Evolutionary conservation across 1,139 yeast genomes (phyloP).

Genomic region (Magnusiomyces paraingens): DNA sequence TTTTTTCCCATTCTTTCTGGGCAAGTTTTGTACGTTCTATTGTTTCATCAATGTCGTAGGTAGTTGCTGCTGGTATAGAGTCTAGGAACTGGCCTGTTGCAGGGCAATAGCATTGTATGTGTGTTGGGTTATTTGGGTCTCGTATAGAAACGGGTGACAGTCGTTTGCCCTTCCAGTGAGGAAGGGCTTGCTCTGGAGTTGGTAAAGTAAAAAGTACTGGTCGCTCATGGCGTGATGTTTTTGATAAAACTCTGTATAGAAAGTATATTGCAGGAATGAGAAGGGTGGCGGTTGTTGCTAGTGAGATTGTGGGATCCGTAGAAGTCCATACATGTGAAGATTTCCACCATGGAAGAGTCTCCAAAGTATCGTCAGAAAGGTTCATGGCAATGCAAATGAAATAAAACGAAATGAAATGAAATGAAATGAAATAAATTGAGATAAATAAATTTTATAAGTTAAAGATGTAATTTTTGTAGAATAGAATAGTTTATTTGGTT

Average conservation of each 20-base stretch:
- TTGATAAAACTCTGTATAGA: constrained; percentile 13
- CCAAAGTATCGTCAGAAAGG: no score
- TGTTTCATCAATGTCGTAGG: constrained; percentile 61
- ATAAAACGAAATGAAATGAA: no score
- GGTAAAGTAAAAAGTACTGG: constrained; percentile 36
- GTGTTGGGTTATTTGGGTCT: constrained; percentile 51
- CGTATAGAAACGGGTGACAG: constrained; percentile 52
- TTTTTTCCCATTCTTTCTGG: constrained; percentile 47
- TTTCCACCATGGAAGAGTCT: no score
- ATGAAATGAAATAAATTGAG: no score
- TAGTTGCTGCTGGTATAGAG: constrained; percentile 53
- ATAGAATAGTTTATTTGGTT: no score
- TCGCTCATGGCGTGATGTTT: constrained; percentile 11
- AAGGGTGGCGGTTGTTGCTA: constrained; percentile 8
- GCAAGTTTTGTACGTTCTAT: constrained; percentile 51
- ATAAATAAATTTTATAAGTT: no score
- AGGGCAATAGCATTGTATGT: constrained; percentile 84
- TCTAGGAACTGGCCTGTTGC: constrained; percentile 92
- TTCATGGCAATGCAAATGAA: no score
- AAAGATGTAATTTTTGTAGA: no score
- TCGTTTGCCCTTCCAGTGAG: constrained; percentile 89
- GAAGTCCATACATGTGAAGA: no score
- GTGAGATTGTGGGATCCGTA: no score
- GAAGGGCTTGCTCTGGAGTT: constrained; percentile 77
- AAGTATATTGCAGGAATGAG: constrained; percentile 11